phyloP scores from a whole-genome alignment of 768 basidiomycete species.

The Leccinum broughii region DNA sequence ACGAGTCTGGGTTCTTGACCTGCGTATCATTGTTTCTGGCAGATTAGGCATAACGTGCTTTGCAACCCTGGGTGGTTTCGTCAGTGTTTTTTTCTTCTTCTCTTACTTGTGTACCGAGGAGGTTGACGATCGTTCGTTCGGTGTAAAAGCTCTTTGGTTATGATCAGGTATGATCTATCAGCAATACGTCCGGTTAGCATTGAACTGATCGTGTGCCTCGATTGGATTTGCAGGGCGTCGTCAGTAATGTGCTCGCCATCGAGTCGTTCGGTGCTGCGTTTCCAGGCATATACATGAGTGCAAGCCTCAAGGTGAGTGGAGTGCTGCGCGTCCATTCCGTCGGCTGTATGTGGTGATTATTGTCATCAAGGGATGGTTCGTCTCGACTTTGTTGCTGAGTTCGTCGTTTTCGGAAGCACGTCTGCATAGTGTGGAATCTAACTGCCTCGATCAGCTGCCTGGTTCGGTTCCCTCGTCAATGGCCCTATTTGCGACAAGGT shows the following conservation, averaged over 20 bases:
- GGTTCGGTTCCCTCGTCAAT: slow-evolving; percentile 31
- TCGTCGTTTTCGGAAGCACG: slow-evolving; percentile 4
- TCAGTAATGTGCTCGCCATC: slow-evolving; percentile 35
- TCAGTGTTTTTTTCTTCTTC: slow-evolving; percentile 13
- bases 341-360: neutral
- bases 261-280: slow-evolving; percentile 37
- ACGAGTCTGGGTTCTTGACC: slow-evolving; percentile 1
- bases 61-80: slow-evolving; percentile 34
- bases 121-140: slow-evolving; percentile 1
- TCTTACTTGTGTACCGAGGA: neutral
- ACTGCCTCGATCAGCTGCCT: slow-evolving; percentile 28
- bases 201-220: neutral
- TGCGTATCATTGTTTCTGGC: neutral
- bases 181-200: neutral
- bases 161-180: slow-evolving; percentile 23
- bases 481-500: slow-evolving; percentile 36
- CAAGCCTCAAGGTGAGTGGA: slow-evolving; percentile 24
- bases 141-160: slow-evolving; percentile 32
- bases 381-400: slow-evolving; percentile 31
- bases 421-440: slow-evolving; percentile 1
- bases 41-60: slow-evolving; percentile 35
- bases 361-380: slow-evolving; percentile 31
- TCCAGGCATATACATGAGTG: slow-evolving; percentile 31
- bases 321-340: neutral
- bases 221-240: slow-evolving; percentile 26